Percentiles rank a stretch among this genome's conserved stretches.
Evolutionary conservation across 75 land plant genomes (phyloP).

Genomic region (Chamaecyparis obtusa): DNA sequence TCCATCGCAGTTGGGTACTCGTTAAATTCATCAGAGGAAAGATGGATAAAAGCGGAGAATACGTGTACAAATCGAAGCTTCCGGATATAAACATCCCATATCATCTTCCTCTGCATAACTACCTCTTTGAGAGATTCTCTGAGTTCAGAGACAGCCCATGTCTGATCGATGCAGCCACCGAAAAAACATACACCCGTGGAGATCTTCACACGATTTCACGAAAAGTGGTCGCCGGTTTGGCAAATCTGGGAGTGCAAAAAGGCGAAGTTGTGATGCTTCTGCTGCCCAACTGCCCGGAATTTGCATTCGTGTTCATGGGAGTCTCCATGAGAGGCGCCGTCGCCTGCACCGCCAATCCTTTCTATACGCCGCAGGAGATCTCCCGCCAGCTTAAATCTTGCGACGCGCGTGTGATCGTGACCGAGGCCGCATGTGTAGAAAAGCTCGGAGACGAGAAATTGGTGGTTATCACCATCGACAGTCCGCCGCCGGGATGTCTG

Average conservation of each 20-base stretch:
- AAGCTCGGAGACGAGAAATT: slow-evolving; percentile 3
- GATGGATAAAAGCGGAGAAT: neutral
- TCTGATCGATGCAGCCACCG: slow-evolving; percentile 11
- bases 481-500: neutral
- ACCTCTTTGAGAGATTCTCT: slow-evolving; percentile 9
- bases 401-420: neutral
- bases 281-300: slow-evolving; percentile 18
- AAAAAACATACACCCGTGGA: neutral
- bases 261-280: slow-evolving; percentile 18
- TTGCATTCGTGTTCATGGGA: slow-evolving; percentile 13
- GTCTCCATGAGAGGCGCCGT: slow-evolving; percentile 13
- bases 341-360: slow-evolving; percentile 12
- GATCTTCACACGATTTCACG: slow-evolving; percentile 5
- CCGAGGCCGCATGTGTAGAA: slow-evolving; percentile 10
- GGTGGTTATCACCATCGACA: neutral
- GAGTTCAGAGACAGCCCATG: neutral
- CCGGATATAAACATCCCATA: neutral
- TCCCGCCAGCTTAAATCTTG: slow-evolving; percentile 8
- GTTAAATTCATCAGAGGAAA: too few species aligned
- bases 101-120: slow-evolving; percentile 12
- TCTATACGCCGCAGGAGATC: slow-evolving; percentile 10
- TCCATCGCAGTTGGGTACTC: neutral
- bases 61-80: slow-evolving; percentile 14
- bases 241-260: neutral
- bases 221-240: slow-evolving; percentile 9